A percentile compares a stretch with the other conserved stretches of the same genome.
These are phyloP conservation scores for Aurinia saxatilis DNA, from an alignment of 345 rosid species.

Conservation along the genomic window DNA sequence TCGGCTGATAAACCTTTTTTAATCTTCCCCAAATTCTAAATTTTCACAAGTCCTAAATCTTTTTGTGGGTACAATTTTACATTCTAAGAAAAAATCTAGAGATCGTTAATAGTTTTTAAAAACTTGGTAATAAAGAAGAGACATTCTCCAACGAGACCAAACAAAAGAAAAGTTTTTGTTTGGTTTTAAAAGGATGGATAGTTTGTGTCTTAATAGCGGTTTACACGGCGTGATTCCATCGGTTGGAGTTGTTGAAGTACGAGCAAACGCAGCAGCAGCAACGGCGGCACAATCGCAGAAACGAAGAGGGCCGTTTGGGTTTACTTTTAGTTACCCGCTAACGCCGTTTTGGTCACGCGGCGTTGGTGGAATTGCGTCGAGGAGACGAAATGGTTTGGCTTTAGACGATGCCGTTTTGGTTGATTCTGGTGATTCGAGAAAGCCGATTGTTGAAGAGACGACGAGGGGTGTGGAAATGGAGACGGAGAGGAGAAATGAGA, in stretches of 20 bases:
- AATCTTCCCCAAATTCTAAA: background rate
- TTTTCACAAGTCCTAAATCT: constrained; percentile 15
- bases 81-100: constrained; percentile 6
- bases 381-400: constrained; percentile 46
- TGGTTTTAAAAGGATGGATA: constrained; percentile 35
- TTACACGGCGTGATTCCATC: constrained; percentile 47
- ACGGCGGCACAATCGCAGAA: constrained; percentile 29
- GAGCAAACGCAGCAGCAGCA: constrained; percentile 35
- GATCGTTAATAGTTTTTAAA: background rate
- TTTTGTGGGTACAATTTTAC: constrained; percentile 20
- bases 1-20: constrained; percentile 8
- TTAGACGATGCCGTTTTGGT: constrained; percentile 54
- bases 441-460: constrained; percentile 19
- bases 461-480: background rate
- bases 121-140: constrained; percentile 1
- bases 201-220: constrained; percentile 48
- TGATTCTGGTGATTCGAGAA: constrained; percentile 35
- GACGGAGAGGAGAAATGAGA: constrained; percentile 41
- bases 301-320: constrained; percentile 36
- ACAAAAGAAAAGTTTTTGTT: background rate
- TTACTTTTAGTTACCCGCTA: constrained; percentile 59
- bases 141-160: background rate
- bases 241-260: constrained; percentile 41
- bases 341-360: constrained; percentile 55
- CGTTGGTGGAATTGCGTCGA: constrained; percentile 31